These are phyloP conservation scores for Hordeum pubiflorum DNA, from an alignment of 202 grass and related monocot species.

Conservation along the genomic window DNA sequence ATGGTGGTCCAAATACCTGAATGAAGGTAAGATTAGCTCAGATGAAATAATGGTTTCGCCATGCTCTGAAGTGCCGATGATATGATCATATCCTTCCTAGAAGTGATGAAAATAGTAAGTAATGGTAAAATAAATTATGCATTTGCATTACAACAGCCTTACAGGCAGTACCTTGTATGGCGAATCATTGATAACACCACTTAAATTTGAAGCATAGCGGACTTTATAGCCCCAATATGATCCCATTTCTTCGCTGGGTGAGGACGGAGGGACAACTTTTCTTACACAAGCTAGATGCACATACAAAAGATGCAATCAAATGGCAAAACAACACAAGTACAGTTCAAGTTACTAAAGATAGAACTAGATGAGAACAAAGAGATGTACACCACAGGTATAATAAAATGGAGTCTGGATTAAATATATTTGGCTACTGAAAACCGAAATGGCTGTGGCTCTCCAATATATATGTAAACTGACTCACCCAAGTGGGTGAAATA, in stretches of 20 bases:
- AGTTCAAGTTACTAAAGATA: background rate
- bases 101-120: constrained; percentile 22
- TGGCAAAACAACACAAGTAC: background rate
- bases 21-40: constrained; percentile 71
- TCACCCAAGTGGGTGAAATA: background rate
- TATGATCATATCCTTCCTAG: constrained; percentile 88
- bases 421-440: background rate
- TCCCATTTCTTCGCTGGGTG: constrained; percentile 50
- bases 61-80: constrained; percentile 95
- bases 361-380: background rate
- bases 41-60: constrained; percentile 74
- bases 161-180: constrained; percentile 54
- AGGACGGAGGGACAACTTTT: constrained; percentile 49
- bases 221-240: constrained; percentile 93
- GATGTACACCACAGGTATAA: background rate
- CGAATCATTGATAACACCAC: constrained; percentile 55
- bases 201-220: constrained; percentile 82
- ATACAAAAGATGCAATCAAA: background rate
- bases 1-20: constrained; percentile 46
- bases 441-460: background rate
- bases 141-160: background rate
- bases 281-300: constrained; percentile 48
- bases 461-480: background rate
- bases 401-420: background rate
- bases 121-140: background rate